Conservation (phyloP, 1,139 yeast species). For the Hanseniaspora uvarum region DNA sequence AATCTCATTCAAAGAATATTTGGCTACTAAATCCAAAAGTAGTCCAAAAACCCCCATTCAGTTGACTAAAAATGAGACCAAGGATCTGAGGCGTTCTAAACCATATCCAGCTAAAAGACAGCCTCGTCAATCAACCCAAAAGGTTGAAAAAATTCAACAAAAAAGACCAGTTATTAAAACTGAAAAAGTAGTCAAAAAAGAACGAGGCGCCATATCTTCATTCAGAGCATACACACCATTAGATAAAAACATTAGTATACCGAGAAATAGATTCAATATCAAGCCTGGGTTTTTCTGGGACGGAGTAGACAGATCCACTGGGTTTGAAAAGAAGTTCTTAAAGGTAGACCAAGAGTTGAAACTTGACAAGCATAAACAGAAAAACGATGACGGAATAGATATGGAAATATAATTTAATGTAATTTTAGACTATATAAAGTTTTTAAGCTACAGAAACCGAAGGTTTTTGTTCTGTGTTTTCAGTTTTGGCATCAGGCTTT, state of each 20-base stretch:
- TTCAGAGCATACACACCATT: conserved; percentile 24
- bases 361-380: conserved; percentile 33
- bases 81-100: background rate
- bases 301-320: conserved; percentile 82
- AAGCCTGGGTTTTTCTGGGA: conserved; percentile 85
- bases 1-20: background rate
- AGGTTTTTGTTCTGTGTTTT: too few species aligned
- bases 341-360: conserved; percentile 39
- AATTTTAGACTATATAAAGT: background rate
- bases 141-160: background rate
- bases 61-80: background rate
- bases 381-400: background rate
- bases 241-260: conserved; percentile 36
- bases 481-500: background rate
- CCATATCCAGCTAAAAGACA: background rate
- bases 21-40: background rate
- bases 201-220: background rate
- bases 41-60: background rate
- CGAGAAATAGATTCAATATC: conserved; percentile 65
- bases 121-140: background rate
- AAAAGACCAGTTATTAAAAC: background rate
- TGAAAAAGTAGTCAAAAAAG: background rate
- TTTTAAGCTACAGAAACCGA: background rate
- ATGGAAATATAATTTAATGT: background rate
- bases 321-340: conserved; percentile 67